Percentiles rank a stretch among this genome's conserved stretches.
Conservation (phyloP, 2,329 filamentous ascomycete species). For the Graphium sp. region DNA sequence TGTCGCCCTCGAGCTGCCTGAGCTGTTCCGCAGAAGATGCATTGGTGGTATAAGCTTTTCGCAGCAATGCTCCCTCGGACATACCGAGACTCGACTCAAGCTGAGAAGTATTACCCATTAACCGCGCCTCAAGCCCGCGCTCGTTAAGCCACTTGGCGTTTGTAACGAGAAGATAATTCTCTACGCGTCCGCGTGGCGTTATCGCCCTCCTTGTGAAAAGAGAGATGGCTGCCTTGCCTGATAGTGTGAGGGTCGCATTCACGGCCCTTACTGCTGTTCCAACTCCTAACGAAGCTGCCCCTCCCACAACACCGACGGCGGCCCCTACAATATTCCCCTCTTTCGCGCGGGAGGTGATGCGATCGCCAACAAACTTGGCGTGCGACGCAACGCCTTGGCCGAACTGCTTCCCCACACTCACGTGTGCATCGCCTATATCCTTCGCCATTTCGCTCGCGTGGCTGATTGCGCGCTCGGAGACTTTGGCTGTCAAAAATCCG, state of each 20-base stretch:
- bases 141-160: conserved; percentile 23
- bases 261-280: conserved; percentile 17
- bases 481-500: conserved; percentile 25
- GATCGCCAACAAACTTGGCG: conserved; percentile 17
- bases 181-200: conserved; percentile 21
- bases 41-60: conserved; percentile 1
- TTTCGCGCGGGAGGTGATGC: conserved; percentile 17
- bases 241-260: conserved; percentile 16
- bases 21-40: neutral
- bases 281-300: conserved; percentile 20
- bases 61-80: conserved; percentile 6
- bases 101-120: conserved; percentile 16
- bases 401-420: no score
- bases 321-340: conserved; percentile 21
- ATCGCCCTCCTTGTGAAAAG: conserved; percentile 19
- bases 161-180: conserved; percentile 21
- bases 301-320: conserved; percentile 16
- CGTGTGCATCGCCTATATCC: conserved; percentile 16
- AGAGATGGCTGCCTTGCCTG: conserved; percentile 12
- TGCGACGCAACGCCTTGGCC: conserved; percentile 18
- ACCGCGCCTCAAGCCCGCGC: conserved; percentile 17
- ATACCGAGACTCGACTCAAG: conserved; percentile 5
- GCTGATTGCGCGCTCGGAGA: conserved; percentile 22
- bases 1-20: neutral
- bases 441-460: conserved; percentile 23